These are phyloP conservation scores for Tolypocladium amazonense DNA, from an alignment of 2,329 filamentous ascomycete species.

Conservation along the genomic window DNA sequence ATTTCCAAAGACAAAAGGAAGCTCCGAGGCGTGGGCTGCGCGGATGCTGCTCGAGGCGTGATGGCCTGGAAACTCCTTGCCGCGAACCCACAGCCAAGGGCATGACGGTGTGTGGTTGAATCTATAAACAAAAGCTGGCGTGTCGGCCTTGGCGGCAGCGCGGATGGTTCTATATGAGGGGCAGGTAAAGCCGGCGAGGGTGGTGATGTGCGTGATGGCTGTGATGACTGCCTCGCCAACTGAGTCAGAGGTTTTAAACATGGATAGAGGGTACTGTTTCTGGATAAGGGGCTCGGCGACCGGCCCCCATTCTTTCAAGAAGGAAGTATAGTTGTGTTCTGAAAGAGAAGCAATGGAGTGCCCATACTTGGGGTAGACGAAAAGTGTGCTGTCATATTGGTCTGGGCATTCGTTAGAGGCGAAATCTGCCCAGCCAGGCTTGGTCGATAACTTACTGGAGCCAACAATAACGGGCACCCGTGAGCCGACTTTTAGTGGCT, in stretches of 20 bases:
- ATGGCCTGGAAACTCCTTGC: not conserved
- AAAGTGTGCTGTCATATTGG: not conserved
- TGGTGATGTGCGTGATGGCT: not conserved
- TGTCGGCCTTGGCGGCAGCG: not conserved
- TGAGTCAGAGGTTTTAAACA: not conserved
- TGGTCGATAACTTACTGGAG: not conserved
- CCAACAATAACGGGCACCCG: not conserved
- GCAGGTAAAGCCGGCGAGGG: not conserved
- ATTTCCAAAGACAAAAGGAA: not conserved
- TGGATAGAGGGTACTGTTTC: not conserved
- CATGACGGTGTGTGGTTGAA: not conserved
- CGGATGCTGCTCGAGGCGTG: not conserved
- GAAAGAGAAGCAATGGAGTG: not conserved
- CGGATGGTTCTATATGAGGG: not conserved
- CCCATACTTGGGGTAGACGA: not conserved
- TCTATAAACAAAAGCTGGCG: not conserved
- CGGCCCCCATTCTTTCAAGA: not conserved
- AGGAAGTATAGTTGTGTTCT: not conserved
- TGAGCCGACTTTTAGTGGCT: not conserved
- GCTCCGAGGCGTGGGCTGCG: not conserved
- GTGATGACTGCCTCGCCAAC: not conserved
- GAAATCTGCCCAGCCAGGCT: not conserved
- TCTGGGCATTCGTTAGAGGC: not conserved
- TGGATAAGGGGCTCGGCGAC: not conserved
- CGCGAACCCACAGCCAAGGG: not conserved